These are phyloP conservation scores for Cladosporium sp. DNA, from an alignment of 2,329 filamentous ascomycete species.

Conservation along the genomic window DNA sequence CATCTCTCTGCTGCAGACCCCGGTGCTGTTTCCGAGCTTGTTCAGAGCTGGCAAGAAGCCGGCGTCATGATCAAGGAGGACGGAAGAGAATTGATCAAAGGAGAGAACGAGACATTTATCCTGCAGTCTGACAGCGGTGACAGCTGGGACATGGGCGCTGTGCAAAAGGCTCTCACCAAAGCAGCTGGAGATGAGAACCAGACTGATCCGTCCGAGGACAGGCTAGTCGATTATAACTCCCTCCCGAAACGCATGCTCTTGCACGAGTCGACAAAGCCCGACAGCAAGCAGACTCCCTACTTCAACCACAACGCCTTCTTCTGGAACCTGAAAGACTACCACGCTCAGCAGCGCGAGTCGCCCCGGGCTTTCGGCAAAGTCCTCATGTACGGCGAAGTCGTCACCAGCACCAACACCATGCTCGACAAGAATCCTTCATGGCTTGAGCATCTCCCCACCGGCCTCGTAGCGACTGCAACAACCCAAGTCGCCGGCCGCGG, in stretches of 20 bases:
- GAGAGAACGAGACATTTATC: slow-evolving; percentile 73
- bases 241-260: slow-evolving; percentile 70
- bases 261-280: slow-evolving; percentile 65
- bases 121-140: slow-evolving; percentile 62
- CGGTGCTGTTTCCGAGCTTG: slow-evolving; percentile 61
- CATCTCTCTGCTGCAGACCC: slow-evolving; percentile 71
- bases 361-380: slow-evolving; percentile 66
- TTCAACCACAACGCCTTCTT: slow-evolving; percentile 84
- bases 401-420: slow-evolving; percentile 91
- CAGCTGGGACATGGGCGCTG: slow-evolving; percentile 35
- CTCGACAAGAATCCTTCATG: slow-evolving; percentile 87
- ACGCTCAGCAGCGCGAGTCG: slow-evolving; percentile 49
- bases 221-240: slow-evolving; percentile 67
- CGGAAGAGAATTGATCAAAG: slow-evolving; percentile 68
- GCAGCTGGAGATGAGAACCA: slow-evolving; percentile 18
- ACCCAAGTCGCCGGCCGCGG: slow-evolving; percentile 85
- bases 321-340: slow-evolving; percentile 64
- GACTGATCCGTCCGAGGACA: slow-evolving; percentile 34
- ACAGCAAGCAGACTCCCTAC: slow-evolving; percentile 69
- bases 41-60: slow-evolving; percentile 63
- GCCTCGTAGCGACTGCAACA: slow-evolving; percentile 84
- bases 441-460: slow-evolving; percentile 70
- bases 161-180: slow-evolving; percentile 29
- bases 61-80: slow-evolving; percentile 49
- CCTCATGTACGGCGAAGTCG: slow-evolving; percentile 82